Evolutionary conservation across 2,329 filamentous ascomycete genomes (phyloP), one percentile per base, ranked within the genome.

Genomic region (Pestalotiopsis sp.): DNA sequence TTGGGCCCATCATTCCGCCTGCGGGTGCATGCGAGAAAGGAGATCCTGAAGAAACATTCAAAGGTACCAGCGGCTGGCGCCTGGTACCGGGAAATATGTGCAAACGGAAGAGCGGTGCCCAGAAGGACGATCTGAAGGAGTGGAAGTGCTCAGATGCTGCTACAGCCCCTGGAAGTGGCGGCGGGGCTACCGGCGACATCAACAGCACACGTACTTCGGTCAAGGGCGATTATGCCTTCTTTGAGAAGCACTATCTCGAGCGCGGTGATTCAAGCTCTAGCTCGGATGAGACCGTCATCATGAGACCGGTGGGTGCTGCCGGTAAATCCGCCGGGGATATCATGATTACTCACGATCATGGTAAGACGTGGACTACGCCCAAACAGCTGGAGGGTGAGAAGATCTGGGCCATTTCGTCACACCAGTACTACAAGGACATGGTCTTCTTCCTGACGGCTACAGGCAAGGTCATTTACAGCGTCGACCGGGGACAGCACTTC

Each of bases 41-140:
- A 44, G 86, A 89, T 56, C 83, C 87, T 3, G 87, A 90, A 9
- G 91, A 91, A 68, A 94, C 84, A 1, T 99, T 94, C 80, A 90
- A 86, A 79, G 96, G 94, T 13, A 92, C 92, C 3, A 97, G 94
- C 38, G 96, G 96, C 30, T 99, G 94, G 88, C 90, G 95, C 68
- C 86, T 95, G 72, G 98, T 99, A 69, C 95, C 96, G 0, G 93
- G 92, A 30, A 91, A 95, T 77, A 87, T 86, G 26, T 95, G 93
- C 79, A 87, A 89, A 72, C 83, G 88, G 60, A 85, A 82, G 14
- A 78, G 79, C 14, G 91, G 89, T 52, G 80, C 84, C 62, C 87
- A 92, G 71, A 90, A 93, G 74, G 92, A 94, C 73, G 86, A 91
- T 66, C 81, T 85, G n/a, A 86, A 94, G 14, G 90, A 97, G 72